Evolutionary conservation across 768 basidiomycete genomes (phyloP), one percentile per base, ranked within the genome.

Genomic region (Mycena pura): DNA sequence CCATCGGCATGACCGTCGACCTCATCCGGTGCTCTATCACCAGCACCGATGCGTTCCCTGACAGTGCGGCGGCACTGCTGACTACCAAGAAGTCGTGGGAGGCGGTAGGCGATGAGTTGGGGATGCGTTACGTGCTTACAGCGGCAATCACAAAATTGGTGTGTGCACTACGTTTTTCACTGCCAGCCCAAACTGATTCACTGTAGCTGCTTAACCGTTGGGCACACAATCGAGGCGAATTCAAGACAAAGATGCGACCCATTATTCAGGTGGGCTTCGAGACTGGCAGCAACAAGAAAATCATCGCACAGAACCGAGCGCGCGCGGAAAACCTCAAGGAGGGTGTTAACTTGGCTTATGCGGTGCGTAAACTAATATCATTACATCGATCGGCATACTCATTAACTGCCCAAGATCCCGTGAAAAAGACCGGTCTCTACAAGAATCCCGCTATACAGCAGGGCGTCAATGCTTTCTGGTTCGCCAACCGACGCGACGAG

Each of bases 211-310:
- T 59, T 3, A 21, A 10, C 21, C 63, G 68, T 27, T 60, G 46
- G 0, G 57, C 64, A 0, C 68, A 69, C 15, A 17, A 64, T 9
- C 68, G 64, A 5, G 63, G 70, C 8, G 63, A 67, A 41, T 44
- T 59, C 22, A 70, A 69, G 57, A 60, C 63, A 8, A 69, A 67
- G 45, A 47, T 56, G 5, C 14, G 31, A n/a, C 32, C 63, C 1
- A 44, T 63, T 5, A 55, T 63, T 9, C 65, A 62, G 31, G 34
- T 45, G n/a, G 60, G 53, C 32, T 69, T 69, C 40, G 48, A 56
- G 7, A 57, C 22, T 27, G 67, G 67, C 25, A 24, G 54, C 0
- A 62, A 60, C 40, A 47, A 50, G 47, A 58, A 52, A n/a, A 53
- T 54, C 3, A 56, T 68, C 3, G 39, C 27, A 2, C 21, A 7